A percentile compares a stretch with the other conserved stretches of the same genome.
Evolutionary conservation across 2,329 filamentous ascomycete species (phyloP).

Genomic region (Penicillium palitans): DNA sequence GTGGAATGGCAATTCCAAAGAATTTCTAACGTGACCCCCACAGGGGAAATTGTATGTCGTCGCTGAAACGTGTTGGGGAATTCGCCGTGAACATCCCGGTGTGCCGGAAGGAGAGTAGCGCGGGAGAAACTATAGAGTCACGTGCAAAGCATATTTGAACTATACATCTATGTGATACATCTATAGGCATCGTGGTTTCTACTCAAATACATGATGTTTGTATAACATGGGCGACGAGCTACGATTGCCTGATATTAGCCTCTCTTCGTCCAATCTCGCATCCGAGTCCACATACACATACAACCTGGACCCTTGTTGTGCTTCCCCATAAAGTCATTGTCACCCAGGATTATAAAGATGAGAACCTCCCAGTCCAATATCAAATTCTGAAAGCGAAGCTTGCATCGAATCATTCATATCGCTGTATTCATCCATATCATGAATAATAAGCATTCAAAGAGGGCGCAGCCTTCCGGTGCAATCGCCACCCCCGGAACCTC

Average conservation of each 20-base stretch:
- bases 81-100: conserved; percentile 8
- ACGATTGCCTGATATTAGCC: too few species aligned
- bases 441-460: neutral
- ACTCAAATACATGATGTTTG: neutral
- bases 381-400: neutral
- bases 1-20: neutral
- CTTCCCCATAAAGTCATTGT: neutral
- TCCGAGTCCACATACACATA: neutral
- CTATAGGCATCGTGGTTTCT: neutral
- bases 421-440: neutral
- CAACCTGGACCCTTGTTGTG: conserved; percentile 1
- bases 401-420: neutral
- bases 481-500: neutral
- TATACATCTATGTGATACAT: neutral
- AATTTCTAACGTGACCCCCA: neutral
- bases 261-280: neutral
- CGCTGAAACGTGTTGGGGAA: conserved; percentile 10
- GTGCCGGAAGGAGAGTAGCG: conserved; percentile 16
- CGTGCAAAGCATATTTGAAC: conserved; percentile 1
- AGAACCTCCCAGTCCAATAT: neutral
- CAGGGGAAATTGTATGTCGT: neutral
- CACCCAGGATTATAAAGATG: neutral
- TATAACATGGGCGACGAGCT: neutral
- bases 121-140: conserved; percentile 6
- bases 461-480: neutral